These are phyloP conservation scores for Catunica adiposa DNA, from an alignment of 2,329 filamentous ascomycete genomes.

Conservation along the genomic window DNA sequence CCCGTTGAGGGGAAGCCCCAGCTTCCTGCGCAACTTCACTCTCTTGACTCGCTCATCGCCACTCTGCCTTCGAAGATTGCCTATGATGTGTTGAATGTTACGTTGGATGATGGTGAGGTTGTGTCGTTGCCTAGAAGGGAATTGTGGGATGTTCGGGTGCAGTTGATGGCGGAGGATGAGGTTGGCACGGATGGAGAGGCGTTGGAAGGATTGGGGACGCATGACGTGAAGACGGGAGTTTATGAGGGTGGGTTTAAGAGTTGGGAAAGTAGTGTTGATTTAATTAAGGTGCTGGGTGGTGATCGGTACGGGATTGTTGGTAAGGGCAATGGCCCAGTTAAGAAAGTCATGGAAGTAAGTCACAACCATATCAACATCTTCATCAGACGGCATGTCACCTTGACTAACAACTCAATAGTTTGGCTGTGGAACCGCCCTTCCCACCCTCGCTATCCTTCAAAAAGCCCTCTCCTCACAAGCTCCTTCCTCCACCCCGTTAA, in stretches of 20 bases:
- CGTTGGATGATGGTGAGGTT: slow-evolving; percentile 22
- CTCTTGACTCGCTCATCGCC: slow-evolving; percentile 33
- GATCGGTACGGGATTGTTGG: slow-evolving; percentile 24
- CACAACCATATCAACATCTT: background rate
- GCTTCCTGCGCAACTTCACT: slow-evolving; percentile 36
- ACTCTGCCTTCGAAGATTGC: slow-evolving; percentile 57
- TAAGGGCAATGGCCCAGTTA: slow-evolving; percentile 19
- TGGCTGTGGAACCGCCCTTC: slow-evolving; percentile 63
- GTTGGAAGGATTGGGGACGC: slow-evolving; percentile 38
- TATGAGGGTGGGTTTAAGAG: slow-evolving; percentile 84
- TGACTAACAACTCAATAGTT: slow-evolving; percentile 31
- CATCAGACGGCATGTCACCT: too few relatives aligned
- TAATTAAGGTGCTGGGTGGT: slow-evolving; percentile 49
- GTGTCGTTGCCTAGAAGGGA: slow-evolving; percentile 55
- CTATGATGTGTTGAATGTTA: slow-evolving; percentile 44
- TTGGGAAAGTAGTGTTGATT: slow-evolving; percentile 72
- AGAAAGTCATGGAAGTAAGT: slow-evolving; percentile 39
- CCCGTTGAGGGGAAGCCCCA: slow-evolving; percentile 45
- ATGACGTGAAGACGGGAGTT: slow-evolving; percentile 64
- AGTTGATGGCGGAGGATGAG: slow-evolving; percentile 60
- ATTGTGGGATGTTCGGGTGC: slow-evolving; percentile 65
- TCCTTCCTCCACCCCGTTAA: slow-evolving; percentile 15
- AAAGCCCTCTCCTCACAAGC: slow-evolving; percentile 26
- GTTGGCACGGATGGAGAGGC: slow-evolving; percentile 17
- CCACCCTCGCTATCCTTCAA: slow-evolving; percentile 54